Evolutionary conservation across 176 grass and related monocot species (phyloP).

Genomic region (Oryza coarctata): DNA sequence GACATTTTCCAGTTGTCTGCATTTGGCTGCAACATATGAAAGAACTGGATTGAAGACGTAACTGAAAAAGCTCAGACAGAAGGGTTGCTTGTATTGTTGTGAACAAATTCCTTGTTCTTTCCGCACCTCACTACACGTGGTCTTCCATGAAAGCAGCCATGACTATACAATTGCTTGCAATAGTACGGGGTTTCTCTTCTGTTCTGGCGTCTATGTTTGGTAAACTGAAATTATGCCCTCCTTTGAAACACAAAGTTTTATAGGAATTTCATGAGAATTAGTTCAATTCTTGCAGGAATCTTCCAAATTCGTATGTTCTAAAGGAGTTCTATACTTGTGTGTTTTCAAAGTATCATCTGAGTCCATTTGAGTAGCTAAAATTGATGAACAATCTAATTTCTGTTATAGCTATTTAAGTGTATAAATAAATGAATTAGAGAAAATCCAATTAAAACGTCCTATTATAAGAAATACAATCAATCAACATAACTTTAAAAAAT

Average conservation of each 20-base stretch:
- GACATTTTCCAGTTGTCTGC: slow-evolving; percentile 22
- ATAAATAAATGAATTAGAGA: no score
- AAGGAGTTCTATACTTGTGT: background rate
- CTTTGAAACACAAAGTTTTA: background rate
- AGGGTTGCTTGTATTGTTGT: slow-evolving; percentile 17
- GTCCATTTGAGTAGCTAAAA: no score
- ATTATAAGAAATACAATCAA: no score
- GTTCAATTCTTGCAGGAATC: background rate
- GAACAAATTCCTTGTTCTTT: slow-evolving; percentile 34
- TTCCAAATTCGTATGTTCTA: no score
- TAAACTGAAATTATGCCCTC: background rate
- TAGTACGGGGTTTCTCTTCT: slow-evolving; percentile 18
- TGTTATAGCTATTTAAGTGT: no score
- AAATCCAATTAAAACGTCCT: no score
- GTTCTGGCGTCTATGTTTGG: slow-evolving; percentile 32
- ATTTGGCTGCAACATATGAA: slow-evolving; percentile 1
- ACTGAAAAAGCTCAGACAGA: slow-evolving; percentile 10
- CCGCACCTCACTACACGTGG: slow-evolving; percentile 33
- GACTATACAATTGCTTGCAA: background rate
- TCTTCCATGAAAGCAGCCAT: slow-evolving; percentile 28
- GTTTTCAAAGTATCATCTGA: no score
- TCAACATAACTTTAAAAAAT: no score
- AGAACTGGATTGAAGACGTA: background rate
- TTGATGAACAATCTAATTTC: no score
- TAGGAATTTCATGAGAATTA: background rate